Base-by-base conservation (phyloP, 2,329 filamentous ascomycete genomes). In the Ceratocystis huliohia region DNA sequence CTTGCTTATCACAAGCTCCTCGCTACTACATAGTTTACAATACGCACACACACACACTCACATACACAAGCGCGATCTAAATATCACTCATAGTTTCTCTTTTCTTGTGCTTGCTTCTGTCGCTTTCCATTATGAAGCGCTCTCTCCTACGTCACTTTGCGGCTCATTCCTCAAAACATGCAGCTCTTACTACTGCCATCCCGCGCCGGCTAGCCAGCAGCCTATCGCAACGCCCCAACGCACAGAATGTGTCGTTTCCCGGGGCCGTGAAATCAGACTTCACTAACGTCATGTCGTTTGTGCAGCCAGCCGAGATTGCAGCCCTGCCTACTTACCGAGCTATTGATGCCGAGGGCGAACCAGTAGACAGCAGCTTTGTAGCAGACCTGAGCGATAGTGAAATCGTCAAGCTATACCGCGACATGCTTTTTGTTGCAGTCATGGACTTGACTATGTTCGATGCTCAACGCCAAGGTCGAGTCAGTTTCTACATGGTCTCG, bases 391-490 rank as follows among this genome's bases (percentile, higher is more conserved):
- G 81, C 50, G 85, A 94, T 64, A 80, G 82, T 63, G 77, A 81
- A 69, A 78, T 85, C 13, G 72, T 84, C 65, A 82, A 84, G 73
- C 75, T 86, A 64, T 87, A 87, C 74, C 81, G 78, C 68, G 83
- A 86, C 71, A 88, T 88, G 86, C 72, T 88, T 8, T 82, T 80
- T 45, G 79, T 87, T 8, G 85, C 88, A 66, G 88, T 97, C 70
- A 94, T 99, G 91, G 94, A 99, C 74, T 76, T 96, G 66, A 89
- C 97, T 74, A 97, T 97, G 92, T 96, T 96, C 73, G 94, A 99
- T 73, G 92, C 94, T 0, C 94, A 99, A 76, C 82, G 94, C 59
- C 94, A 99, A 76, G 92, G 92, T n/a, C 85, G 91, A 22, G 78
- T 96, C 66, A 92, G 88, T 75, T 99, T 99, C 77, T 99, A 99